Evolutionary conservation across 257 asterid species (phyloP), one percentile per base, ranked within the genome.

Genomic region (Capsicum pubescens): DNA sequence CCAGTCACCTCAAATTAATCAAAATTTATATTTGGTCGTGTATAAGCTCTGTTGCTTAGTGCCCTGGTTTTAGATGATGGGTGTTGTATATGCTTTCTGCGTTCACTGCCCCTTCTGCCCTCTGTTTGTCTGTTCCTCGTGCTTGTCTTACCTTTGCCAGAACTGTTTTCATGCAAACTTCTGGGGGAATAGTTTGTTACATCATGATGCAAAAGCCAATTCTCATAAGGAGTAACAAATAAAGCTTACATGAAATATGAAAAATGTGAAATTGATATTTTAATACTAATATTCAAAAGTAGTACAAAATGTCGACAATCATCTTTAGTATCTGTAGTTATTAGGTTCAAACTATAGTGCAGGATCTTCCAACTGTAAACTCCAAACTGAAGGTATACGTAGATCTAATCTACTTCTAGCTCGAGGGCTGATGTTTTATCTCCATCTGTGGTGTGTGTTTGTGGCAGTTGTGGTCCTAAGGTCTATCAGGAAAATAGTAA

Each of bases 391-490:
- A 2, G 61, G 61, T 77, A 12, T 14, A 32, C 32, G 2, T 26
- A 54, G 64, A 13, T 77, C 58, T 63, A 0, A 21, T 76, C 42
- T 76, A 46, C 63, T 76, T 76, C 81, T 77, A 54, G 61, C 32
- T 77, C 2, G 9, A 52, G 81, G 50, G 48, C 50, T 8, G 54
- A 14, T 54, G 19, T 52, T 50, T 50, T 2, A 77, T 77, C 50
- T 77, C 32, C 26, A 14, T 76, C 81, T 76, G 81, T 77, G 14
- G 50, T 77, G 81, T 74, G 81, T 54, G 50, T 77, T 26, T 54
- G 64, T 77, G 50, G 44, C 82, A 14, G 16, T 15, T 15, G 82
- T 54, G 66, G 50, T 54, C 21, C 50, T 54, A 26, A 2, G 32
- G 66, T 76, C 48, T 52, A 52, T 50, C 26, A 13, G 81, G 63